Base-by-base conservation (phyloP, 2,329 filamentous ascomycete genomes). In the Diaporthe sp. region DNA sequence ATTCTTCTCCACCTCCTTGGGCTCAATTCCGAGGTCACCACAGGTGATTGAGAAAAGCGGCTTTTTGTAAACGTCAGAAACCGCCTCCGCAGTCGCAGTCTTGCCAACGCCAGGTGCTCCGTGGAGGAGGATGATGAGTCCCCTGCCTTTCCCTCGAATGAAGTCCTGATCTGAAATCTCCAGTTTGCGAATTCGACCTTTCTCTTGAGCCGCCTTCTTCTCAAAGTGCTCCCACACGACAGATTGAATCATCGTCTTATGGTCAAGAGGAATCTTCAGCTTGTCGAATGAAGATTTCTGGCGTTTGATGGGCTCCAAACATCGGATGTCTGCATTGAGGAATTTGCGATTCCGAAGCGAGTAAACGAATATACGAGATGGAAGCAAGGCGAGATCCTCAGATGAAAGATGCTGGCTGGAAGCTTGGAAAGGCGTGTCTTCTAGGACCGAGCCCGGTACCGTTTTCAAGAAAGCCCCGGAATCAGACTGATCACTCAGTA, bases 11-110 rank as follows among this genome's bases (percentile, higher is more conserved):
- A 84, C 79, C 2, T 78, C 77, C 1, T 74, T 58, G 0, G 82
- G 76, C 1, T 76, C 74, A 9, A 71, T 74, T 22, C 82, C 82
- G 10, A 85, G 75, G 42, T 83, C 79, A n/a, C 78, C 81, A 17
- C 75, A 79, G 12, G 78, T 80, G 51, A 84, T 75, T 22, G 75
- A 4, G 69, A 82, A 82, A 8, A 87, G 77, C 8, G 83, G 84
- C 22, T 79, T 79, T 28, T 80, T 73, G 44, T 71, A 70, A 15
- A 55, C 57, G 46, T 83, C 81, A 4, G 84, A 83, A 0, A 85
- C 77, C 0, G 79, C 80, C 68, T 86, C 84, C 1, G 84, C 85
- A 0, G 84, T 86, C 17, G 84, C 74, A 1, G 84, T 86, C 75
- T 86, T 86, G 53, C 84, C 84, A 0, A 82, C 80, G 0, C 84